Evolutionary conservation across 2,329 filamentous ascomycete genomes (phyloP).

Genomic region (Fusarium sp.): DNA sequence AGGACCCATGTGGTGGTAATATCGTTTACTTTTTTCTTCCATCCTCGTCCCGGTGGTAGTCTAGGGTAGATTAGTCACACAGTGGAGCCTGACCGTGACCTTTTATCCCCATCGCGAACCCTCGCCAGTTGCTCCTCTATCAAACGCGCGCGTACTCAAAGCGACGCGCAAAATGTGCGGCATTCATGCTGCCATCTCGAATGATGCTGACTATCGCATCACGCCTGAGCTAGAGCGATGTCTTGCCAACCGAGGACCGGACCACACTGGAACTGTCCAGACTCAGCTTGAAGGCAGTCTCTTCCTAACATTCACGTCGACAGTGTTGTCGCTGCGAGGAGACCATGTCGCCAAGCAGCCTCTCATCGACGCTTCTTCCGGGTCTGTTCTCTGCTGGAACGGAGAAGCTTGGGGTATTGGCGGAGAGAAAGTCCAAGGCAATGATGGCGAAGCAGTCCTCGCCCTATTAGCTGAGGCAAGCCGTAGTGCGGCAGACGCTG

Average conservation of each 20-base stretch:
- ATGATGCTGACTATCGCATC: conserved; percentile 47
- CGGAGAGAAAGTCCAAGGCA: conserved; percentile 73
- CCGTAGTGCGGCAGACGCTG: conserved; percentile 40
- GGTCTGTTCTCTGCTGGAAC: conserved; percentile 92
- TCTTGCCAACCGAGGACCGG: conserved; percentile 72
- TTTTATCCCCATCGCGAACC: conserved; percentile 17
- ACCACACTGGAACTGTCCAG: conserved; percentile 66
- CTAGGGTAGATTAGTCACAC: conserved; percentile 11
- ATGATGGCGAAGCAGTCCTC: conserved; percentile 84
- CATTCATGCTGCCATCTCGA: conserved; percentile 69
- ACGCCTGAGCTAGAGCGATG: conserved; percentile 58
- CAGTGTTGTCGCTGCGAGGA: conserved; percentile 92
- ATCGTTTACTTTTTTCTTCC: too few species aligned
- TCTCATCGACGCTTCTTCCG: conserved; percentile 69
- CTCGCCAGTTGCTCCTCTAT: conserved; percentile 8
- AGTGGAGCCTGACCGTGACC: conserved; percentile 22
- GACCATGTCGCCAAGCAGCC: conserved; percentile 81
- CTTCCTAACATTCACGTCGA: conserved; percentile 80
- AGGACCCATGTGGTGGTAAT: too few species aligned
- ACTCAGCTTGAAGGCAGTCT: conserved; percentile 51
- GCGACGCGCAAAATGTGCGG: conserved; percentile 69
- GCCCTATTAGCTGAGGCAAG: conserved; percentile 67
- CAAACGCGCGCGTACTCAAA: conserved; percentile 23
- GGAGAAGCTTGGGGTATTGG: conserved; percentile 91
- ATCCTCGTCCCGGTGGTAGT: not conserved